phyloP scores from a whole-genome alignment of 352 stramenopile species.

The Globisporangium megalacanthum region DNA sequence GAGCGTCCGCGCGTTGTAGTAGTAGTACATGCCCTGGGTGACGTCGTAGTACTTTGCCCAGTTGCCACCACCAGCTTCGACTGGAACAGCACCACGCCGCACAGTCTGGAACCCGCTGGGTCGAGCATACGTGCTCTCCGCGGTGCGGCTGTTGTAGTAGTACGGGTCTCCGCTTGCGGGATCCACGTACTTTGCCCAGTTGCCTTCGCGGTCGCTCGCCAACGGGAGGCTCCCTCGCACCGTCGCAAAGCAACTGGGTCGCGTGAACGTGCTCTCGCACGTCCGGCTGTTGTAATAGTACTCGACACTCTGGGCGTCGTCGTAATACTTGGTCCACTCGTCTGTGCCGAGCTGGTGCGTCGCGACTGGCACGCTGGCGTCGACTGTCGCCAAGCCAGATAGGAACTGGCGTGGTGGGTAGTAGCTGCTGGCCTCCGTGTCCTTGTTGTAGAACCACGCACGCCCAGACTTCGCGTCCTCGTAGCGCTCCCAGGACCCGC shows the following conservation, averaged over 20 bases:
- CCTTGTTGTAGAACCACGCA: conserved; percentile 73
- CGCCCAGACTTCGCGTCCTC: conserved; percentile 31
- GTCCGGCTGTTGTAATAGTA: conserved; percentile 84
- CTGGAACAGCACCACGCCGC: conserved; percentile 6
- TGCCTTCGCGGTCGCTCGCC: not conserved
- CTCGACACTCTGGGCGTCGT: conserved; percentile 30
- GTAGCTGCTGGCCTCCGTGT: conserved; percentile 59
- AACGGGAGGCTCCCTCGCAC: not conserved
- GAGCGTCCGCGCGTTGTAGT: conserved; percentile 48
- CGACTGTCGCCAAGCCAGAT: too few species aligned
- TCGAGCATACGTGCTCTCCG: conserved; percentile 57
- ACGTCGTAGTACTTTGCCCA: conserved; percentile 64
- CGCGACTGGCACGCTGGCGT: not conserved
- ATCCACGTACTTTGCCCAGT: not conserved
- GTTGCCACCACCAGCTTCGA: conserved; percentile 5
- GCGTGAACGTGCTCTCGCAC: conserved; percentile 57
- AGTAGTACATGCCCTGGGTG: conserved; percentile 49
- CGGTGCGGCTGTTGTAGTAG: conserved; percentile 46
- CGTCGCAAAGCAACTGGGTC: conserved; percentile 25
- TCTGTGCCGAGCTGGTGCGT: conserved; percentile 5
- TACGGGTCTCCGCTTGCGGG: conserved; percentile 24
- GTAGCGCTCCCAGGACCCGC: conserved; percentile 57
- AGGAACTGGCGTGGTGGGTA: conserved; percentile 23
- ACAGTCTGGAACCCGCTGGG: conserved; percentile 20
- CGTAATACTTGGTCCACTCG: conserved; percentile 63